Percentiles rank a stretch among this genome's conserved stretches.
phyloP scores from a whole-genome alignment of 768 basidiomycete species.

The Lyophyllum shimeji region DNA sequence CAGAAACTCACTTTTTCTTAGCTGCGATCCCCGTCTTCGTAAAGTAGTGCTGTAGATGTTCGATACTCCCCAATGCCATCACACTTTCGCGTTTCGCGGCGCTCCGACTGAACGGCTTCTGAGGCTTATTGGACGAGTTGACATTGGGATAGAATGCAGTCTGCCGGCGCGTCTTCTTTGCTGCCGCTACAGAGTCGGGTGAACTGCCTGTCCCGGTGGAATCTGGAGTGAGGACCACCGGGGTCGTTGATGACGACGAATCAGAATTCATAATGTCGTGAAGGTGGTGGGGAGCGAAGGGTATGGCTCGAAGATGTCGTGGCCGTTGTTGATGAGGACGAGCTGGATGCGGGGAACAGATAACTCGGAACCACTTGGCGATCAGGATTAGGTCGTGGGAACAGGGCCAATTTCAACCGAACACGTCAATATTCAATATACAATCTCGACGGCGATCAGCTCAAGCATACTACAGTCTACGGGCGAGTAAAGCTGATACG shows the following conservation, averaged over 20 bases:
- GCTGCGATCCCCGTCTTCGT: slow-evolving; percentile 81
- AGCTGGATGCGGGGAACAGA: neutral
- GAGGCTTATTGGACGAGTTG: slow-evolving; percentile 66
- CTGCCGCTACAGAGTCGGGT: slow-evolving; percentile 24
- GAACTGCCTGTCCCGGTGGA: slow-evolving; percentile 45
- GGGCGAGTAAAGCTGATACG: too few species aligned
- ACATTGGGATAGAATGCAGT: slow-evolving; percentile 79
- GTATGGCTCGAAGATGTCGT: neutral
- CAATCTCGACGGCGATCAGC: neutral
- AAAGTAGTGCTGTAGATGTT: slow-evolving; percentile 94
- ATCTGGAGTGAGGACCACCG: slow-evolving; percentile 60
- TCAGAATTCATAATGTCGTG: slow-evolving; percentile 33
- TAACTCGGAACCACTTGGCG: neutral
- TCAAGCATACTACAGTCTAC: too few species aligned
- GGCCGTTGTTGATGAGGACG: slow-evolving; percentile 7
- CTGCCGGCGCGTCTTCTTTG: slow-evolving; percentile 58
- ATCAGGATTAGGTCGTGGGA: slow-evolving; percentile 4
- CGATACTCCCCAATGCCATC: slow-evolving; percentile 92
- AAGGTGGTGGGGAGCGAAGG: neutral
- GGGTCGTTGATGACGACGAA: slow-evolving; percentile 48
- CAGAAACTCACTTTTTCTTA: slow-evolving; percentile 61
- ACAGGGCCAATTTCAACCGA: neutral
- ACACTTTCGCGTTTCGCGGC: slow-evolving; percentile 94
- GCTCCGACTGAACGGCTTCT: slow-evolving; percentile 85
- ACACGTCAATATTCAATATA: neutral